Base-by-base conservation (phyloP, 768 basidiomycete species). In the Infundibulicybe gibba region DNA sequence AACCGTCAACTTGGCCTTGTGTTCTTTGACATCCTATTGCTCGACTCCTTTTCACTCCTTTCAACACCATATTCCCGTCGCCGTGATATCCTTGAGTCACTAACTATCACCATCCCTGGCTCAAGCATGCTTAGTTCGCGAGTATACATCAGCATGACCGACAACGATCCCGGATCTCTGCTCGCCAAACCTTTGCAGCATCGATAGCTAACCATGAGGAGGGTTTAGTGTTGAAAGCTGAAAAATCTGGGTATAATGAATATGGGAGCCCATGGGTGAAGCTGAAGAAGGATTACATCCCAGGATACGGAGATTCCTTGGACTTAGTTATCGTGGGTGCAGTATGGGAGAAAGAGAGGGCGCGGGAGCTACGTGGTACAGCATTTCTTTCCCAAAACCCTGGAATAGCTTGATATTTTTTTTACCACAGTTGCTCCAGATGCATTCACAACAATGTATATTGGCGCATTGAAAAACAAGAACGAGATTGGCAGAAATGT, bases 281-380 rank as follows among this genome's bases (percentile, higher is more conserved):
- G 66, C 57, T 91, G 41, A 91, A 93, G 70, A 81, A 76, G 58
- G 94, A 97, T 61, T 95, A 95, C 51, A 90, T 97, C 33, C 81
- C 83, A 1, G 86, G 86, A 3, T 75, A 86, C 39, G 90, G 91
- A 0, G 94, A 97, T 61, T 76, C 80, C 4, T 54, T 94, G 13
- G 90, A 94, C 61, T 73, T 95, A 47, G 81, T 82, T 3, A 59
- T 95, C 31, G 65, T 95, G 15, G 94, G 80, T 1, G 90, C 83
- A 15, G 68, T 76, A 0, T 94, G 90, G 89, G 87, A 90, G 46
- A 84, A 83, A 57, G 76, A 84, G 32, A 75, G 94, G 8, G 94
- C 76, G 3, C 67, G 90, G 44, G 85, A 86, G 44, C 70, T 97
- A 5, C 67, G 85, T 63, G 91, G 91, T 89, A 44, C 33, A 66